Conservation (phyloP, 257 asterid species). For the Plantago ovata region DNA sequence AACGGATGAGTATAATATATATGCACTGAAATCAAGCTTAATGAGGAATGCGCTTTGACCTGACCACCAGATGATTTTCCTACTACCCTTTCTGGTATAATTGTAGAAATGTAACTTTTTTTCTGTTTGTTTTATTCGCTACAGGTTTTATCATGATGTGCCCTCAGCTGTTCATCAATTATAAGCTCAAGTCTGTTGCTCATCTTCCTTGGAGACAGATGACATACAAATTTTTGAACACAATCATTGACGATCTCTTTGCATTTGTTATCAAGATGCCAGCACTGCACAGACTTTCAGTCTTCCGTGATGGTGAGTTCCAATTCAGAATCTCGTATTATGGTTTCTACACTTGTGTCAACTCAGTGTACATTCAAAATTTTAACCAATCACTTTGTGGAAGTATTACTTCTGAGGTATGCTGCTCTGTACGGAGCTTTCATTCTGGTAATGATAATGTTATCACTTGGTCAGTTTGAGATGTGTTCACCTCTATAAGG, state of each 20-base stretch:
- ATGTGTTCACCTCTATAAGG: too few relatives aligned
- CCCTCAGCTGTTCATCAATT: slow-evolving; percentile 93
- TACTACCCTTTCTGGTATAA: not conserved
- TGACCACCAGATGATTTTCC: slow-evolving; percentile 8
- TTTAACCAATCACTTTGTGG: too few relatives aligned
- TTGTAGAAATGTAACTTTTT: not conserved
- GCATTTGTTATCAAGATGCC: slow-evolving; percentile 99
- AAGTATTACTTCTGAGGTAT: too few relatives aligned
- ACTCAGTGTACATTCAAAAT: not conserved
- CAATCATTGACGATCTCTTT: slow-evolving; percentile 96
- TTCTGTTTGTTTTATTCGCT: slow-evolving; percentile 18
- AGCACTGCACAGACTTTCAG: slow-evolving; percentile 84
- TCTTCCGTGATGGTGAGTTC: slow-evolving; percentile 97
- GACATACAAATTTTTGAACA: slow-evolving; percentile 94
- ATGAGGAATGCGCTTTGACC: not conserved
- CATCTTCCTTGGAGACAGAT: slow-evolving; percentile 99
- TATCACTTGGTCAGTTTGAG: too few relatives aligned
- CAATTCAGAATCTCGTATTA: not conserved
- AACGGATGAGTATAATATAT: too few relatives aligned
- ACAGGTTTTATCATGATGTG: slow-evolving; percentile 99
- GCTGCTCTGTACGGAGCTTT: too few relatives aligned
- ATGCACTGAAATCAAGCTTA: too few relatives aligned
- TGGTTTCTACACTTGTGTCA: not conserved
- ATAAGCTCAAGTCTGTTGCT: slow-evolving; percentile 91
- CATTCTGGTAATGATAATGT: too few relatives aligned